Conservation (phyloP, 2,329 filamentous ascomycete genomes). For the Aureobasidium sp. region DNA sequence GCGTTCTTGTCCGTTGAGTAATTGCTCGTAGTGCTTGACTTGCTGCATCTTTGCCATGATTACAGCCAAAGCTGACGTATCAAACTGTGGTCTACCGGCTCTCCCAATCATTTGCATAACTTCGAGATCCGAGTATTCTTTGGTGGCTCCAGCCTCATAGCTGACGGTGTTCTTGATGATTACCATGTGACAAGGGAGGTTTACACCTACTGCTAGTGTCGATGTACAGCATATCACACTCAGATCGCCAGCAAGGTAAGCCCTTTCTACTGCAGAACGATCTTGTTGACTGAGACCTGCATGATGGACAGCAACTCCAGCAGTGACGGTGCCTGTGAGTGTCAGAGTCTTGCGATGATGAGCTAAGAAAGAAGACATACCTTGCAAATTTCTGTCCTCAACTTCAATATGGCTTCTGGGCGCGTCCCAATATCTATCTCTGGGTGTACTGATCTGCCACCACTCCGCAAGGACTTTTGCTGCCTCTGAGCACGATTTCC, state of each 20-base stretch:
- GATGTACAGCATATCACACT: conserved; percentile 80
- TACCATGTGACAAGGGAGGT: conserved; percentile 74
- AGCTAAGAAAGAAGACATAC: conserved; percentile 28
- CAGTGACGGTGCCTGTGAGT: conserved; percentile 33
- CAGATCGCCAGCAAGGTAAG: conserved; percentile 62
- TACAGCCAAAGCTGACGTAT: conserved; percentile 64
- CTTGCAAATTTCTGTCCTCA: conserved; percentile 51
- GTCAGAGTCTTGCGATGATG: not conserved
- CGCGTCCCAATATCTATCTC: conserved; percentile 54
- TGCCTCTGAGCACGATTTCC: conserved; percentile 60
- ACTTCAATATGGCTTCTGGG: conserved; percentile 46
- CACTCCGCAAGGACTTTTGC: conserved; percentile 58
- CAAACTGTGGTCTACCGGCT: conserved; percentile 76
- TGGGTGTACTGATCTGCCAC: conserved; percentile 47
- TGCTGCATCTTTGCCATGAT: conserved; percentile 67
- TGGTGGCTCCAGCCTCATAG: conserved; percentile 41
- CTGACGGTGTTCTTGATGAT: conserved; percentile 71
- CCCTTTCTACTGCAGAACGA: conserved; percentile 55
- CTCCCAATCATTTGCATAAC: conserved; percentile 87
- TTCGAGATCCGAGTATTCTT: conserved; percentile 73
- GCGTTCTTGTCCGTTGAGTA: conserved; percentile 63
- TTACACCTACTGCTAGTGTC: conserved; percentile 74
- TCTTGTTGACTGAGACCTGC: conserved; percentile 61
- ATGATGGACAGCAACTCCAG: conserved; percentile 75
- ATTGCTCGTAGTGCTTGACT: conserved; percentile 57